phyloP scores from a whole-genome alignment of 129 eudicot species.

The Escallonia herrerae region DNA sequence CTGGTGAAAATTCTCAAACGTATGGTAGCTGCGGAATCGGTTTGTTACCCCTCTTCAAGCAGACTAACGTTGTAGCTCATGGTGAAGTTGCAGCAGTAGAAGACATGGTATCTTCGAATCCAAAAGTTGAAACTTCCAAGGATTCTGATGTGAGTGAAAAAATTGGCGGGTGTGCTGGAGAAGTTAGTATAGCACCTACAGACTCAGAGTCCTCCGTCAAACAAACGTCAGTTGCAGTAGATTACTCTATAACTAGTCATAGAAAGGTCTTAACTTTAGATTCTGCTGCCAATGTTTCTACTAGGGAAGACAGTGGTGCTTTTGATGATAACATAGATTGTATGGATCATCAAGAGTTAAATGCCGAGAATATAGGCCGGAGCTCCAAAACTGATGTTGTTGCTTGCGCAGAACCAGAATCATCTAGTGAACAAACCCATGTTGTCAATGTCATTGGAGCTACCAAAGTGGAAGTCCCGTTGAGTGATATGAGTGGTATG shows the following conservation, averaged over 20 bases:
- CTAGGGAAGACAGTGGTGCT: background rate
- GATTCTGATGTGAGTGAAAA: background rate
- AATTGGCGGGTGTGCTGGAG: background rate
- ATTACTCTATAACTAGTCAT: background rate
- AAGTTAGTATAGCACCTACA: constrained; percentile 1
- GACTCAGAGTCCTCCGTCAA: constrained; percentile 5
- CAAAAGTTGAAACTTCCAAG: background rate
- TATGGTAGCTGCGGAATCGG: background rate
- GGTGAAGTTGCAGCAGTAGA: constrained; percentile 3
- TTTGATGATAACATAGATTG: background rate
- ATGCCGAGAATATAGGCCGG: background rate
- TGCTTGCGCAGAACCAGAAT: constrained; percentile 3
- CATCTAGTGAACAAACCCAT: constrained; percentile 9
- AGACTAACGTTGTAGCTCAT: background rate
- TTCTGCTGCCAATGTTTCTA: no score
- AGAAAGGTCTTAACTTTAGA: background rate
- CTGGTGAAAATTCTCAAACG: constrained; percentile 8
- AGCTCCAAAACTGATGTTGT: background rate
- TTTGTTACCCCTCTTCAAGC: background rate
- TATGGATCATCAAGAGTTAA: background rate
- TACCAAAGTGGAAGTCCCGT: background rate
- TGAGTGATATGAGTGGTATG: background rate
- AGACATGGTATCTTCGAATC: background rate
- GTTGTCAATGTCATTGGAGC: background rate
- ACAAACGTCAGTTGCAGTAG: background rate